phyloP scores from a whole-genome alignment of 805 yeast genomes.

The Starmerella etchellsii region DNA sequence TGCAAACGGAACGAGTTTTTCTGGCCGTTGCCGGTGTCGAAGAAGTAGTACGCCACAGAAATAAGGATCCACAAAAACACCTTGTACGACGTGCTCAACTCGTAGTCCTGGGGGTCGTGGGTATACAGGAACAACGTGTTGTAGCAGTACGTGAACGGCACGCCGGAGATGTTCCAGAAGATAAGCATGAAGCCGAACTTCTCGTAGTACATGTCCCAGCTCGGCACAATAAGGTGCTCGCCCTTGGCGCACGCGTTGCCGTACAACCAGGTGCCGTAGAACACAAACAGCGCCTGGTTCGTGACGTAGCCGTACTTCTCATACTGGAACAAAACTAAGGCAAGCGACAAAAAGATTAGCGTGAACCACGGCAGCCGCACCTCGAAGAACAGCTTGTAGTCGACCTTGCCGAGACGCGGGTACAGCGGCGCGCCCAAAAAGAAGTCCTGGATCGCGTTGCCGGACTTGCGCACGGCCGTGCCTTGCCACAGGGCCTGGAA shows the following conservation, averaged over 20 bases:
- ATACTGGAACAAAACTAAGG: constrained; percentile 63
- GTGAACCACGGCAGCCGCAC: constrained; percentile 97
- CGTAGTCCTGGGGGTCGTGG: constrained; percentile 75
- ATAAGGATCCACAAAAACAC: constrained; percentile 42
- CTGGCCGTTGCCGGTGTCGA: constrained; percentile 90
- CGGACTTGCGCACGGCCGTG: constrained; percentile 84
- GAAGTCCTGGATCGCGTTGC: constrained; percentile 76
- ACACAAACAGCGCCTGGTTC: constrained; percentile 58
- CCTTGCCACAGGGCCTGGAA: constrained; percentile 50
- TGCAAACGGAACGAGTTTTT: constrained; percentile 73
- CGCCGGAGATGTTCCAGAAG: constrained; percentile 99
- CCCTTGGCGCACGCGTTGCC: constrained; percentile 97
- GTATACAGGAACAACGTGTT: constrained; percentile 71
- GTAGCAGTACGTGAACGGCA: constrained; percentile 95
- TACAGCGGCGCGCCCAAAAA: constrained; percentile 97
- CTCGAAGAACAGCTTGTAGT: constrained; percentile 93
- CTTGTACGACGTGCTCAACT: constrained; percentile 54
- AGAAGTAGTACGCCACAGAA: constrained; percentile 70
- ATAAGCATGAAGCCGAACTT: constrained; percentile 98
- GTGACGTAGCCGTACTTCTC: constrained; percentile 70
- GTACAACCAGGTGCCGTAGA: constrained; percentile 83
- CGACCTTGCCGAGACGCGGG: constrained; percentile 87
- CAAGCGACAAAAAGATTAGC: constrained; percentile 60
- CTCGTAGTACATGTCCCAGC: constrained; percentile 99
- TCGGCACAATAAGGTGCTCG: constrained; percentile 91